Evolutionary conservation across 331 rosid species (phyloP).

Genomic region (Quercus tomentella): DNA sequence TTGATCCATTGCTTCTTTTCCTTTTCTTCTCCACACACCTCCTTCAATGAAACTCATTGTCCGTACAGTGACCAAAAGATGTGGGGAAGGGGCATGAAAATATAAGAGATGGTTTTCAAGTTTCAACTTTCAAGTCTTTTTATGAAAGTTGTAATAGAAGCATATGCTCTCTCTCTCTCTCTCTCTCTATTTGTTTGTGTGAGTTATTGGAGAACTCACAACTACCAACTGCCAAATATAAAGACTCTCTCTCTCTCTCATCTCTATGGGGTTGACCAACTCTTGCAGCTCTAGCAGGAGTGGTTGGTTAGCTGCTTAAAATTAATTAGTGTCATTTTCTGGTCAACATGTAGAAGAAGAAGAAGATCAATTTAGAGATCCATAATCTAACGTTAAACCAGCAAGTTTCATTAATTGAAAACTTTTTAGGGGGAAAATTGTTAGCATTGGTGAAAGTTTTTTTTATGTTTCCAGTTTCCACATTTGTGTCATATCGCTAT

Average conservation of each 20-base stretch:
- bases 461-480: no score
- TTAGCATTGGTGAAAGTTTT: no score
- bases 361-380: not conserved
- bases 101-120: not conserved
- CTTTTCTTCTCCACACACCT: constrained; percentile 32
- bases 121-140: not conserved
- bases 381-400: not conserved
- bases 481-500: no score
- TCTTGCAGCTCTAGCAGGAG: not conserved
- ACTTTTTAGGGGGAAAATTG: no score
- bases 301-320: not conserved
- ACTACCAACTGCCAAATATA: not conserved
- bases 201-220: not conserved
- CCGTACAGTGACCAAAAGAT: not conserved
- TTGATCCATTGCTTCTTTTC: constrained; percentile 20
- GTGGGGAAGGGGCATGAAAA: not conserved
- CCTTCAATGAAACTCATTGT: constrained; percentile 30
- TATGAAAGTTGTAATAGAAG: not conserved
- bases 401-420: no score
- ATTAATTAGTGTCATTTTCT: not conserved
- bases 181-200: not conserved
- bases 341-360: not conserved
- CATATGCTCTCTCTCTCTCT: not conserved
- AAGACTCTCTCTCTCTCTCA: not conserved
- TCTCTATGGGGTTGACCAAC: not conserved